Evolutionary conservation across 179 eudicot genomes (phyloP).

Genomic region (Amaranthus tricolor): DNA sequence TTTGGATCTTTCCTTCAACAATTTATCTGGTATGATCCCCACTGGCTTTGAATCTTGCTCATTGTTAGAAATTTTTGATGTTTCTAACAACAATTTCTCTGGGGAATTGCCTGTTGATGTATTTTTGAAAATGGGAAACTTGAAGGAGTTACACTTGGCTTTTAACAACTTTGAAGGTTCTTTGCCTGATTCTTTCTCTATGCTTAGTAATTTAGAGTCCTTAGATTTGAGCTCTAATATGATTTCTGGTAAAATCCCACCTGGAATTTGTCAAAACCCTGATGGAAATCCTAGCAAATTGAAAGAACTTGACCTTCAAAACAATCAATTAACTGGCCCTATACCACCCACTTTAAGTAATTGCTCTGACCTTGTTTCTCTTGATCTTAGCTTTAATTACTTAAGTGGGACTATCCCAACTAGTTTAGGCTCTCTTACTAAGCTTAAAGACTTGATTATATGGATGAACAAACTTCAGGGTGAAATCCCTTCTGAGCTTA

Average conservation of each 20-base stretch:
- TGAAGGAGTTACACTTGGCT: conserved; percentile 47
- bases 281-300: conserved; percentile 29
- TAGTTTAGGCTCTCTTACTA: conserved; percentile 57
- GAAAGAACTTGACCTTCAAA: conserved; percentile 63
- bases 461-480: conserved; percentile 82
- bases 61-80: conserved; percentile 43
- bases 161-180: conserved; percentile 59
- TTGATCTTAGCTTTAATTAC: conserved; percentile 86
- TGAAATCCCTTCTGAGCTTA: conserved; percentile 74
- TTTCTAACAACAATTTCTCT: conserved; percentile 67
- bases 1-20: conserved; percentile 63
- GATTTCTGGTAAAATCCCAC: conserved; percentile 56
- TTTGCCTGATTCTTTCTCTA: conserved; percentile 49
- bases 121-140: conserved; percentile 44
- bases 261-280: conserved; percentile 49
- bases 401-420: conserved; percentile 62
- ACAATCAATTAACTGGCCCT: conserved; percentile 52
- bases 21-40: conserved; percentile 65
- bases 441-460: conserved; percentile 65
- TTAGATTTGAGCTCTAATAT: conserved; percentile 78
- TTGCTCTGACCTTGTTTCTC: conserved; percentile 66
- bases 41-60: conserved; percentile 52
- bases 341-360: conserved; percentile 58
- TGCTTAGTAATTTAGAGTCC: conserved; percentile 38
- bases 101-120: conserved; percentile 69